Evolutionary conservation across 257 asterid genomes (phyloP).

Genomic region (Capsicum chinense): DNA sequence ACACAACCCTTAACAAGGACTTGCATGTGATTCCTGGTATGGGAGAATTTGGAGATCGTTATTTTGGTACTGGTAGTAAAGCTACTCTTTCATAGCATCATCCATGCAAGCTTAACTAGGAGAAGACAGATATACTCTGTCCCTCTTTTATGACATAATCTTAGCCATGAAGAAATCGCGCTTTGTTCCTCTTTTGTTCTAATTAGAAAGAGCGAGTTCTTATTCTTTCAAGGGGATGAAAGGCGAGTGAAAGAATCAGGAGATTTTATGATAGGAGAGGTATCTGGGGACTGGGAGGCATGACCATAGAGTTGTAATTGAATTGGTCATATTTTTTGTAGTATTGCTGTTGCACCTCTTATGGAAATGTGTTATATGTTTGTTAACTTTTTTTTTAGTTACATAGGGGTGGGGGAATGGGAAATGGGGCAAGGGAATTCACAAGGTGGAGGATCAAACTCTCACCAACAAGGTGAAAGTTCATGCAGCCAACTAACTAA

Average conservation of each 20-base stretch:
- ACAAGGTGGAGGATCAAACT: too few species aligned
- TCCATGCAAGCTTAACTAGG: not conserved
- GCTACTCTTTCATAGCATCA: not conserved
- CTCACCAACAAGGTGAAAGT: too few species aligned
- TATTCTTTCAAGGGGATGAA: not conserved
- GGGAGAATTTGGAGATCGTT: constrained; percentile 98
- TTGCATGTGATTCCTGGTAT: constrained; percentile 83
- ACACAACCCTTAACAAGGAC: constrained; percentile 69
- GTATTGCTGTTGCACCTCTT: not conserved
- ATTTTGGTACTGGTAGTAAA: constrained; percentile 73
- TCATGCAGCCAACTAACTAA: too few species aligned
- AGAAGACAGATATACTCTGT: constrained; percentile 1
- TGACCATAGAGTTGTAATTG: not conserved
- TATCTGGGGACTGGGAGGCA: not conserved
- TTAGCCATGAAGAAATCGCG: not conserved
- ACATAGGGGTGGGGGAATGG: too few species aligned
- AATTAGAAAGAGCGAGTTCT: not conserved
- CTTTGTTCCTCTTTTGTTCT: not conserved
- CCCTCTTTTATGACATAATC: not conserved
- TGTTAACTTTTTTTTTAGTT: not conserved
- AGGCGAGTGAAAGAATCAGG: not conserved
- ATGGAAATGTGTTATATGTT: not conserved
- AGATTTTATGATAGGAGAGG: not conserved
- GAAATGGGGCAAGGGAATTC: too few species aligned
- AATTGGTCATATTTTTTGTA: not conserved